Evolutionary conservation across 2,329 filamentous ascomycete genomes (phyloP), one percentile per base, ranked within the genome.

Genomic region (Septoria linicola): DNA sequence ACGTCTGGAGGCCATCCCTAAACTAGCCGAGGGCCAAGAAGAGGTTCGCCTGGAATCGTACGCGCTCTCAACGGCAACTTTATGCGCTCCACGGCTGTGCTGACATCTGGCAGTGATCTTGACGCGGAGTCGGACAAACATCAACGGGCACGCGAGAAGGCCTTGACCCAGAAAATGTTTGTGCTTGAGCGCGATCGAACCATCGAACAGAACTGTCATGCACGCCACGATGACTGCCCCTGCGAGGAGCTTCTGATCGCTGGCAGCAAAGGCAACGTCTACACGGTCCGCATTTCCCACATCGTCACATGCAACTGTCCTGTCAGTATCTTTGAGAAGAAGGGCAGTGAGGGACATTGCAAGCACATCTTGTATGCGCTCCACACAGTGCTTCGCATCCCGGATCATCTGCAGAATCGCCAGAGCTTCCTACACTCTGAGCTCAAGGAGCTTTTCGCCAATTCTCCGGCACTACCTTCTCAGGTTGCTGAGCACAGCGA

Each of bases 331-430:
- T 65, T 59, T 44, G 57, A 60, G 8, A 53, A 51, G 31, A 60
- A 57, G 51, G 76, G 78, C 3, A 78, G 80, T 37, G 78, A 82
- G 59, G 58, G 52, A 5, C 56, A 58, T 19, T 86, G 82, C 74
- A 85, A 85, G 63, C 84, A 87, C 59, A 70, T 83, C 20, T 54
- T 85, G 36, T 87, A 82, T 61, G 79, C 82, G 17, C 74, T 84
- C 49, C 67, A 78, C 41, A 77, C 79, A 20, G 77, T 81, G 2
- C 72, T 85, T 35, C 82, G 80, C 68, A 80, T 75, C 1, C 76
- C 76, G 0, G 67, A 73, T 32, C 65, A 82, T 27, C 70, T 84
- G 2, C 74, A 76, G 41, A 84, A 83, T 53, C 82, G 85, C 61
- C 68, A 81, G 20, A 81, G 81, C 2, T 78, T 84, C 57, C 67